phyloP scores from a whole-genome alignment of 495 filamentous ascomycete species.

The Aspergillus bertholletiae region DNA sequence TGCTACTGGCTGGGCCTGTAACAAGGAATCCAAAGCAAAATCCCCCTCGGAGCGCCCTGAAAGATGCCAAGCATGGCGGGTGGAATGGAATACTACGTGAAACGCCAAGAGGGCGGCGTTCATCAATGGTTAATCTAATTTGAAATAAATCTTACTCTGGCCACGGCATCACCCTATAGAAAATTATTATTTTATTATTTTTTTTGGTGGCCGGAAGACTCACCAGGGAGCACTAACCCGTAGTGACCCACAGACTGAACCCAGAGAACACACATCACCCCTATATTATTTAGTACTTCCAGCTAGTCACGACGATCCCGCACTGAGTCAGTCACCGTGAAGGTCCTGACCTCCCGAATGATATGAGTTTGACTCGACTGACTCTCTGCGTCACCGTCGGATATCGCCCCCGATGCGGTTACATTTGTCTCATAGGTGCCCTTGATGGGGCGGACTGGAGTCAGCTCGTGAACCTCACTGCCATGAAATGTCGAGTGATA shows the following conservation, averaged over 20 bases:
- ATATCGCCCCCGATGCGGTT: constrained; percentile 5
- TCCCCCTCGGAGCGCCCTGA: too few relatives aligned
- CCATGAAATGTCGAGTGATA: not conserved
- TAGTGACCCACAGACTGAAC: too few relatives aligned
- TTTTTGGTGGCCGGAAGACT: too few relatives aligned
- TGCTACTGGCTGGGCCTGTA: too few relatives aligned
- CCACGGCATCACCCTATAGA: not conserved
- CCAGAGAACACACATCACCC: not conserved
- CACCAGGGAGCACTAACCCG: too few relatives aligned
- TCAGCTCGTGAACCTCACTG: constrained; percentile 18
- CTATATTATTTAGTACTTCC: too few relatives aligned
- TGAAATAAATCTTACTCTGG: too few relatives aligned
- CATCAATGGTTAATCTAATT: not conserved
- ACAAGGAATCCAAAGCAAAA: too few relatives aligned
- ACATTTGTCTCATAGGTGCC: constrained; percentile 8
- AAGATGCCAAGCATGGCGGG: not conserved
- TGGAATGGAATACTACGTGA: not conserved
- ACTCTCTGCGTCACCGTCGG: constrained; percentile 24
- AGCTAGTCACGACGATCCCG: not conserved
- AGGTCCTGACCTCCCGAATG: constrained; percentile 26
- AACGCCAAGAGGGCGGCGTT: not conserved
- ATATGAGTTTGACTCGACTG: constrained; percentile 30
- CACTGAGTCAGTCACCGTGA: constrained; percentile 15
- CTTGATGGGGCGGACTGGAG: constrained; percentile 8
- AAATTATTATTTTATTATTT: too few relatives aligned